Evolutionary conservation across 176 grass and related monocot genomes (phyloP), one percentile per base, ranked within the genome.

Genomic region (Cenchrus americanus): DNA sequence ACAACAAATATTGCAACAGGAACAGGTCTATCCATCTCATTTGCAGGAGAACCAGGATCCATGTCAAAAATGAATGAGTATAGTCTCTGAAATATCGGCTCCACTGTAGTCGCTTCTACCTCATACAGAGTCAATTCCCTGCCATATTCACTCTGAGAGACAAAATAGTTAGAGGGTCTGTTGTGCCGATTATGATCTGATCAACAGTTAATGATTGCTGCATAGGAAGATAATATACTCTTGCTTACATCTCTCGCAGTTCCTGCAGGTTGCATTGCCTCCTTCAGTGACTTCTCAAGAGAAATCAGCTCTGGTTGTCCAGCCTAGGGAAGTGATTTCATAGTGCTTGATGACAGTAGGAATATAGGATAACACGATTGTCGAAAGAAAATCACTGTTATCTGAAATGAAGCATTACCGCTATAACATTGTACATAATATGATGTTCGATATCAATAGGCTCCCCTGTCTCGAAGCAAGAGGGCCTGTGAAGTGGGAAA

Each of bases 381-480:
- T 50, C 1, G 12, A 79, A 55, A 53, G 82, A 60, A 77, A 74
- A 77, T 72, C n/a, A 49, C 46, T 1, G 12, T 34, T 43, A 49
- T 68, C 42, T 51, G 61, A 91, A 87, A 64, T 15, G 24, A 85
- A 83, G 66, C 65, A 57, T 90, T 92, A 98, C 96, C 69, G 87
- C 80, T 87, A 99, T 96, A 32, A 89, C 91, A 89, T 99, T 96
- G 46, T 99, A 99, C 80, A 91, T 83, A 49, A 99, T 90, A 85
- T 96, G 96, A 86, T 99, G 96, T 24, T 99, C 96, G 22, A 99
- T 99, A 90, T 99, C 96, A 91, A 99, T 96, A 32, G 91, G 91
- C n/a, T 99, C 91, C 14, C 96, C 91, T 64, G 91, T 99, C 86
- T 99, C 96, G 0, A 99, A 83, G 65, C 96, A 99, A 9, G 96